Percentiles rank a stretch among this genome's conserved stretches.
Conservation (phyloP, 2,329 filamentous ascomycete genomes). For the Chaetomium olivaceum region DNA sequence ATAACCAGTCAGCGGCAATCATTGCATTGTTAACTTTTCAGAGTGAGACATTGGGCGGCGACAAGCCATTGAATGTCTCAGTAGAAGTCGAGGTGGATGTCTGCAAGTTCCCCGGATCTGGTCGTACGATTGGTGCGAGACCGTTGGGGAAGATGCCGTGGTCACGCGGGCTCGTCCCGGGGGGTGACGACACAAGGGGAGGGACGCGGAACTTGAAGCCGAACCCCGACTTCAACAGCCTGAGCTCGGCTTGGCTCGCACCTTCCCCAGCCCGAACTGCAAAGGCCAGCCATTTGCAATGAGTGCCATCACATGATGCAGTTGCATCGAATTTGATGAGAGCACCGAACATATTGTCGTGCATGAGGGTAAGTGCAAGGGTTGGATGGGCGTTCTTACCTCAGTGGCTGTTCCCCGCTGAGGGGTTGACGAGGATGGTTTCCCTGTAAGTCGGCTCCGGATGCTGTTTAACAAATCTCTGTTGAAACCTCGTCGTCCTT, state of each 20-base stretch:
- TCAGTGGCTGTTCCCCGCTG: constrained; percentile 31
- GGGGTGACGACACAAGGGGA: constrained; percentile 22
- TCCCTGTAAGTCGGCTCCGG: constrained; percentile 32
- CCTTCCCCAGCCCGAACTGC: not conserved
- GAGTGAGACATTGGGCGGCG: constrained; percentile 12
- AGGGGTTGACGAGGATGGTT: constrained; percentile 31
- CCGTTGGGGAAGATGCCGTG: constrained; percentile 20
- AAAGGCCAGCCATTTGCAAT: not conserved
- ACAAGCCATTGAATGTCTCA: constrained; percentile 1
- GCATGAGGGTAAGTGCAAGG: not conserved
- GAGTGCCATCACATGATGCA: constrained; percentile 8
- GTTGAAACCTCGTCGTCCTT: constrained; percentile 33
- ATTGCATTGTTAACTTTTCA: constrained; percentile 6
- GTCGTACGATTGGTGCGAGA: constrained; percentile 32
- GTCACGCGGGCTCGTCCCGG: constrained; percentile 29
- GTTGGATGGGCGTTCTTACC: constrained; percentile 18
- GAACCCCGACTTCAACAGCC: not conserved
- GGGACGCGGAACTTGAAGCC: not conserved
- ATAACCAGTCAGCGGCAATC: constrained; percentile 28
- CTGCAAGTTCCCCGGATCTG: constrained; percentile 15
- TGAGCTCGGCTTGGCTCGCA: constrained; percentile 14
- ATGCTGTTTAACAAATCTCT: constrained; percentile 37
- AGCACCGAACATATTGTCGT: not conserved
- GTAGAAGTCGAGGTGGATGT: not conserved
- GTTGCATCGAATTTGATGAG: constrained; percentile 5